Conservation (phyloP, 2,329 filamentous ascomycete genomes). For the Nigrograna mackinnonii region DNA sequence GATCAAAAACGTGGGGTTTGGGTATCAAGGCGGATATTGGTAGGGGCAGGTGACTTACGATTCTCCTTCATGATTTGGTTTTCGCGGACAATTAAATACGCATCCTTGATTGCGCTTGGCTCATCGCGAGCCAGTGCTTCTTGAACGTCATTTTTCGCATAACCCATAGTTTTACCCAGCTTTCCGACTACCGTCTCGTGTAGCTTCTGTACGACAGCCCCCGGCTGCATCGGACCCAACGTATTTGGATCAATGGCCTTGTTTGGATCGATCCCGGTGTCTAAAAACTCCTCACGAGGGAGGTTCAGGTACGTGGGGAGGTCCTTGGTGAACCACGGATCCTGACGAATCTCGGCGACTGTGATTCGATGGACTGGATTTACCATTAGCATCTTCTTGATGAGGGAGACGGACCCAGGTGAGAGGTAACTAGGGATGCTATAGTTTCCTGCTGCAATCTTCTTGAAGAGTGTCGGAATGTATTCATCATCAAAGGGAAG, state of each 20-base stretch:
- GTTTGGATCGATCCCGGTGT: slow-evolving; percentile 91
- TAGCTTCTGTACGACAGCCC: slow-evolving; percentile 82
- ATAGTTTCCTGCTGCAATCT: slow-evolving; percentile 94
- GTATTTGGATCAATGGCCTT: slow-evolving; percentile 85
- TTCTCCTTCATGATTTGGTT: slow-evolving; percentile 97
- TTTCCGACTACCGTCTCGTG: slow-evolving; percentile 93
- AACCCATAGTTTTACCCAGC: slow-evolving; percentile 97
- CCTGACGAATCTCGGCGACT: slow-evolving; percentile 88
- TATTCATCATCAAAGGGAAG: slow-evolving; percentile 98
- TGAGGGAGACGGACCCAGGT: slow-evolving; percentile 76
- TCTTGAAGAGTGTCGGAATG: slow-evolving; percentile 95
- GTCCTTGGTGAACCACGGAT: slow-evolving; percentile 91
- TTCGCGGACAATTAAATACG: slow-evolving; percentile 95
- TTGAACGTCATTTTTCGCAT: slow-evolving; percentile 91
- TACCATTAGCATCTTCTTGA: slow-evolving; percentile 92
- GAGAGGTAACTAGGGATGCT: slow-evolving; percentile 91
- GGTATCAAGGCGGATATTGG: slow-evolving; percentile 2
- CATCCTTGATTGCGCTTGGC: slow-evolving; percentile 97
- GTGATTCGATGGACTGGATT: slow-evolving; percentile 94
- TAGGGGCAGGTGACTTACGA: slow-evolving; percentile 63
- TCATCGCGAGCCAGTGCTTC: slow-evolving; percentile 90
- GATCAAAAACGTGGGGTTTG: not conserved
- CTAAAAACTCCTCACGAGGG: slow-evolving; percentile 87
- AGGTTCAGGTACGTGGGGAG: slow-evolving; percentile 85
- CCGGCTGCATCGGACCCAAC: slow-evolving; percentile 72